phyloP scores from a whole-genome alignment of 768 basidiomycete species.

The Termitomyces sp. region DNA sequence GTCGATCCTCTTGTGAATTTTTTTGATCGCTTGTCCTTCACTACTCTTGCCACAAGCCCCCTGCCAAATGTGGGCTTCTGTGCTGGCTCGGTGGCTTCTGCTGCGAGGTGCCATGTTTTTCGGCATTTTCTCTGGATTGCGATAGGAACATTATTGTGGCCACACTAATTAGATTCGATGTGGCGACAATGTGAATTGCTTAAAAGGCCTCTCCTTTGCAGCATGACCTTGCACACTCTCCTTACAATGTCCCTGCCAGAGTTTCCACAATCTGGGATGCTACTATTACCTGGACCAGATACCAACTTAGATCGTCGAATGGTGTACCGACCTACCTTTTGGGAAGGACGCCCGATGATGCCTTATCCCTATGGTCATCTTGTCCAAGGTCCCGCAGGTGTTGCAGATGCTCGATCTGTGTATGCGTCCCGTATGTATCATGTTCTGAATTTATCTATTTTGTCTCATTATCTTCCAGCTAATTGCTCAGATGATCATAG shows the following conservation, averaged over 20 bases:
- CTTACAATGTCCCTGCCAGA: background rate
- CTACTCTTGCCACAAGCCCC: background rate
- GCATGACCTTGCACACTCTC: background rate
- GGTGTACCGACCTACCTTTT: too few relatives aligned
- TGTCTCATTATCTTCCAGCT: background rate
- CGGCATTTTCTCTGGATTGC: background rate
- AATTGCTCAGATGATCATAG: background rate
- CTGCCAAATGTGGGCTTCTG: background rate
- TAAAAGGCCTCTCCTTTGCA: background rate
- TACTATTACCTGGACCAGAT: background rate
- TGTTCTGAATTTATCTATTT: background rate
- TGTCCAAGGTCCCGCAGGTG: too few relatives aligned
- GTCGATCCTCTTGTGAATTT: background rate
- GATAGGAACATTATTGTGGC: background rate
- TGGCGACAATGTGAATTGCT: background rate
- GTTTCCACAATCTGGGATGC: background rate
- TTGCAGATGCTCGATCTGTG: background rate
- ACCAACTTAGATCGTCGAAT: too few relatives aligned
- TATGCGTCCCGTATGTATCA: background rate
- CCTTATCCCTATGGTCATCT: background rate
- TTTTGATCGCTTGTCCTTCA: background rate
- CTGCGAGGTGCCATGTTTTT: too few relatives aligned
- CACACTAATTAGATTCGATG: background rate
- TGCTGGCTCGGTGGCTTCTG: background rate
- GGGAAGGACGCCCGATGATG: too few relatives aligned